Percentiles rank a stretch among this genome's conserved stretches.
Conservation (phyloP, 1,284 basidiomycete species). For the Ganoderma boninense region DNA sequence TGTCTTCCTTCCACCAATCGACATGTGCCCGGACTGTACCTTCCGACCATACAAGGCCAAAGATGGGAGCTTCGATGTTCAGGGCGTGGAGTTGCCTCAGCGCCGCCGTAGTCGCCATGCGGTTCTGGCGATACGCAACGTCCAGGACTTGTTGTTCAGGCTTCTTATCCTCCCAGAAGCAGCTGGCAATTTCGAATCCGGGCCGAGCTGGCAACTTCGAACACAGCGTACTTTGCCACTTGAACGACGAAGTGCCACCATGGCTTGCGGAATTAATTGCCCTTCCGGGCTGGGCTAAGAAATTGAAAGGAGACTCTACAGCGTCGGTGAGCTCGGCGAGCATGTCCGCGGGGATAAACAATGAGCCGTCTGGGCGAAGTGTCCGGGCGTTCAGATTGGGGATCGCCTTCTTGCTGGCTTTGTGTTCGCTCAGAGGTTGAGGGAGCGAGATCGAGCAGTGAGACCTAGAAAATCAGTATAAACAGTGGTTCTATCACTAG, state of each 20-base stretch:
- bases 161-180: slow-evolving; percentile 69
- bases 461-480: slow-evolving; percentile 42
- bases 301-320: slow-evolving; percentile 54
- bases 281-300: slow-evolving; percentile 49
- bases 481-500: neutral
- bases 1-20: slow-evolving; percentile 56
- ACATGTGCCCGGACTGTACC: slow-evolving; percentile 61
- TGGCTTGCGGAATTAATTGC: slow-evolving; percentile 45
- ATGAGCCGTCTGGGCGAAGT: slow-evolving; percentile 55
- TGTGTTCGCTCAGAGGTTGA: slow-evolving; percentile 46
- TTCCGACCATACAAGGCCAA: slow-evolving; percentile 63
- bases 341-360: slow-evolving; percentile 52
- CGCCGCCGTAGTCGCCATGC: slow-evolving; percentile 60
- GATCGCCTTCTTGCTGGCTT: slow-evolving; percentile 40
- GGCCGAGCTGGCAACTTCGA: slow-evolving; percentile 52
- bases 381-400: slow-evolving; percentile 55
- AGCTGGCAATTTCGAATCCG: slow-evolving; percentile 61
- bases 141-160: slow-evolving; percentile 55
- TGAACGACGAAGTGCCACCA: slow-evolving; percentile 53
- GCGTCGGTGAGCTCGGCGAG: slow-evolving; percentile 51
- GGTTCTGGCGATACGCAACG: slow-evolving; percentile 65
- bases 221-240: slow-evolving; percentile 61
- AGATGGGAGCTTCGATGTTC: slow-evolving; percentile 53
- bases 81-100: slow-evolving; percentile 60
- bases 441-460: slow-evolving; percentile 60